Evolutionary conservation across 768 basidiomycete species (phyloP).

Genomic region (Leccinum subgranulosum): DNA sequence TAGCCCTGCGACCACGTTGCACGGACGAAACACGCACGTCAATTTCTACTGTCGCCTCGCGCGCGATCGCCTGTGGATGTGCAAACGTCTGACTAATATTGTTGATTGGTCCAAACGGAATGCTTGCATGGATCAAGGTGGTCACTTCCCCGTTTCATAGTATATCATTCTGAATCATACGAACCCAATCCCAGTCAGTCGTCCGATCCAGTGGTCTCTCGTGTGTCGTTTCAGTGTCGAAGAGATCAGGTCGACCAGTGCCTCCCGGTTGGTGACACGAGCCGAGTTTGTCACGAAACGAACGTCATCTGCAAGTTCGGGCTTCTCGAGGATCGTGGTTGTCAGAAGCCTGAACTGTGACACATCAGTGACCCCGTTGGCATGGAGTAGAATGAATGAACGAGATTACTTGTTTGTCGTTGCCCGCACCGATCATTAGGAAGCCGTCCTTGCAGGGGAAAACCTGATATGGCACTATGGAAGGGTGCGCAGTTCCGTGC

Average conservation of each 20-base stretch:
- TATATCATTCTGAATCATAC: constrained; percentile 22
- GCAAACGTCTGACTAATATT: constrained; percentile 86
- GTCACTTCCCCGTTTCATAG: constrained; percentile 2
- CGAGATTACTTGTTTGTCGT: constrained; percentile 69
- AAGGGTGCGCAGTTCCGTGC: constrained; percentile 92
- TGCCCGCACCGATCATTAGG: constrained; percentile 92
- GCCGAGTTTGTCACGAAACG: constrained; percentile 71
- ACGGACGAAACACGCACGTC: constrained; percentile 51
- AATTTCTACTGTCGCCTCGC: constrained; percentile 72
- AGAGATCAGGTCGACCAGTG: constrained; percentile 67
- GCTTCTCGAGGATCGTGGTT: constrained; percentile 56
- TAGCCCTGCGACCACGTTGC: constrained; percentile 23
- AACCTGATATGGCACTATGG: constrained; percentile 90
- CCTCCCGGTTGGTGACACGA: constrained; percentile 72
- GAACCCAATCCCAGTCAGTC: constrained; percentile 76
- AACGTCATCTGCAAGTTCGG: constrained; percentile 55
- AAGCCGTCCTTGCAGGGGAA: constrained; percentile 86
- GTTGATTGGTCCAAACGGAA: constrained; percentile 91
- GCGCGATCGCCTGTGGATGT: constrained; percentile 81
- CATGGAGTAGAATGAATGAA: constrained; percentile 3
- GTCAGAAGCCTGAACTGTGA: constrained; percentile 68
- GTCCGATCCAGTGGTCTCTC: constrained; percentile 71
- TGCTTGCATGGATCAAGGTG: constrained; percentile 37
- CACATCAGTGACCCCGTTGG: constrained; percentile 2
- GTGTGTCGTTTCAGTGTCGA: constrained; percentile 52